A percentile compares a stretch with the other conserved stretches of the same genome.
Conservation (phyloP, 2,329 filamentous ascomycete genomes). For the Beauveria varroae region DNA sequence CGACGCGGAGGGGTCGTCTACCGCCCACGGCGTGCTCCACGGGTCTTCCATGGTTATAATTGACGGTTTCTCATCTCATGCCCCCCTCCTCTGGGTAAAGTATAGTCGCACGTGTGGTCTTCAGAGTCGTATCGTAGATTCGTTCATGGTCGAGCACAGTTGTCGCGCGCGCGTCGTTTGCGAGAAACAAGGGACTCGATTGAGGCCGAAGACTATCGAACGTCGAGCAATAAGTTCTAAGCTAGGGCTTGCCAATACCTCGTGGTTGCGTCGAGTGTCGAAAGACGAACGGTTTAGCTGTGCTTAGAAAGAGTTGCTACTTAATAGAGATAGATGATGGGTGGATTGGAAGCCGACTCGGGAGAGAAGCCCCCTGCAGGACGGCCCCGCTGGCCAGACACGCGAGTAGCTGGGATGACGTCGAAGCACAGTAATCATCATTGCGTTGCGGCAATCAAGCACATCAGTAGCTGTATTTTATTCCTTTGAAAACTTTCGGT, state of each 20-base stretch:
- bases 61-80: neutral
- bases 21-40: slow-evolving; percentile 54
- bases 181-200: too few species aligned
- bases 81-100: neutral
- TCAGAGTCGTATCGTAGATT: neutral
- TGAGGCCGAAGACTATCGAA: too few species aligned
- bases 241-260: too few species aligned
- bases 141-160: neutral
- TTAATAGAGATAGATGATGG: too few species aligned
- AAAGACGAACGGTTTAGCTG: too few species aligned
- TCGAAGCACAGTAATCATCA: neutral
- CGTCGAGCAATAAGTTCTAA: too few species aligned
- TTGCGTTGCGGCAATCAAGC: neutral
- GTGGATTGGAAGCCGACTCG: too few species aligned
- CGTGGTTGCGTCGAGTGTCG: too few species aligned
- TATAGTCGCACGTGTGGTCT: neutral
- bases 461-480: too few species aligned
- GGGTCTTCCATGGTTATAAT: slow-evolving; percentile 50
- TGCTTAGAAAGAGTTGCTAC: too few species aligned
- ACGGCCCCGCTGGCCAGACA: neutral
- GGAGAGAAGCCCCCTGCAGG: neutral
- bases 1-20: slow-evolving; percentile 21
- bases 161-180: neutral
- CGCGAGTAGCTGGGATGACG: neutral
- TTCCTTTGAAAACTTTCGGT: too few species aligned